A percentile compares a stretch with the other conserved stretches of the same genome.
phyloP scores from a whole-genome alignment of 2,329 filamentous ascomycete genomes.

The Coniochaeta sp. region DNA sequence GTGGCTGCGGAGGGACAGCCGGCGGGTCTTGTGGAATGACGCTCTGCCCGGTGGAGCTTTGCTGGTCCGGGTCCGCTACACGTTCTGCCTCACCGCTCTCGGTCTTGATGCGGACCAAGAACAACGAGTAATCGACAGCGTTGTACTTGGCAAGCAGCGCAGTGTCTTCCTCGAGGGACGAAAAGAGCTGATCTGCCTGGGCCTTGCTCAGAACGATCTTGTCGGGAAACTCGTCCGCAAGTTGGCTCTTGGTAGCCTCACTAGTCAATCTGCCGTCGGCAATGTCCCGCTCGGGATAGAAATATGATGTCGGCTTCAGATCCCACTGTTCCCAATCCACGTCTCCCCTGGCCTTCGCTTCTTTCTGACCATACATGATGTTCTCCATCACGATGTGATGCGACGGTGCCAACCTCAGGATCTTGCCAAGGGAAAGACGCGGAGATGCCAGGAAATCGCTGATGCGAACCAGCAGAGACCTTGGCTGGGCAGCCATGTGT shows the following conservation, averaged over 20 bases:
- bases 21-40: slow-evolving; percentile 22
- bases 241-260: slow-evolving; percentile 55
- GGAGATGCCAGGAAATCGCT: slow-evolving; percentile 58
- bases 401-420: slow-evolving; percentile 53
- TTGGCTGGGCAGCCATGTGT: slow-evolving; percentile 53
- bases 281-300: slow-evolving; percentile 68
- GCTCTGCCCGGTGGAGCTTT: slow-evolving; percentile 1
- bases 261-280: slow-evolving; percentile 55
- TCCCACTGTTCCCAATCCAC: slow-evolving; percentile 63
- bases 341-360: slow-evolving; percentile 22
- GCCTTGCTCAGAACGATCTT: slow-evolving; percentile 50
- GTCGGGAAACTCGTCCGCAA: slow-evolving; percentile 61
- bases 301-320: slow-evolving; percentile 67
- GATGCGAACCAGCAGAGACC: slow-evolving; percentile 61
- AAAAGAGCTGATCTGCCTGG: slow-evolving; percentile 48
- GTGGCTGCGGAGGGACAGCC: slow-evolving; percentile 22
- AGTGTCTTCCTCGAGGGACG: slow-evolving; percentile 53
- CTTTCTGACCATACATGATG: slow-evolving; percentile 52
- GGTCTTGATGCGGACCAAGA: slow-evolving; percentile 47
- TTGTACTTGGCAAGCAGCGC: slow-evolving; percentile 53
- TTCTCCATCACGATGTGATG: slow-evolving; percentile 79
- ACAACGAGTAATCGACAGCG: slow-evolving; percentile 69
- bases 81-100: slow-evolving; percentile 10
- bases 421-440: slow-evolving; percentile 47
- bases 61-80: not conserved